phyloP scores from a whole-genome alignment of 2,329 filamentous ascomycete species.

The Aspergillus tubingensis region DNA sequence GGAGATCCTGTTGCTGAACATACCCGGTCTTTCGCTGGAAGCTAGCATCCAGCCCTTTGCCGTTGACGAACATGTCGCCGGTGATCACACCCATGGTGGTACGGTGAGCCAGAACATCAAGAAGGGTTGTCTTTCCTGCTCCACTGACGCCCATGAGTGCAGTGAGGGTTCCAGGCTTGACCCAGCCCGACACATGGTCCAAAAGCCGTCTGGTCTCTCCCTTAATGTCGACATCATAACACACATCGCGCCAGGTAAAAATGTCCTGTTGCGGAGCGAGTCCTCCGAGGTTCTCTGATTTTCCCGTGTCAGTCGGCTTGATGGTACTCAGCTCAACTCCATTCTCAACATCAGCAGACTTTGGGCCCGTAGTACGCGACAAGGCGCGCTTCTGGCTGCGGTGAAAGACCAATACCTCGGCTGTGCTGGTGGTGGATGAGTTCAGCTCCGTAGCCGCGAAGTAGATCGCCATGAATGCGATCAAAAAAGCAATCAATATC shows the following conservation, averaged over 20 bases:
- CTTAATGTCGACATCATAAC: slow-evolving; percentile 53
- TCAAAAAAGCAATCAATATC: slow-evolving; percentile 64
- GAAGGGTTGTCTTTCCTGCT: slow-evolving; percentile 85
- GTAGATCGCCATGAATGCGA: slow-evolving; percentile 64
- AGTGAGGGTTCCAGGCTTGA: slow-evolving; percentile 86
- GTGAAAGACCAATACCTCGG: slow-evolving; percentile 73
- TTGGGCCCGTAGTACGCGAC: slow-evolving; percentile 6
- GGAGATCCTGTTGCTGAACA: slow-evolving; percentile 88
- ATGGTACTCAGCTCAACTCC: background rate
- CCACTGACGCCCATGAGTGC: slow-evolving; percentile 89
- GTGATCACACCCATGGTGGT: slow-evolving; percentile 83
- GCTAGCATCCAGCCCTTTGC: slow-evolving; percentile 61
- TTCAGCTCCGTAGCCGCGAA: slow-evolving; percentile 48
- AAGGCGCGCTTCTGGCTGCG: slow-evolving; percentile 48
- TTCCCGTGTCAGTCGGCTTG: background rate
- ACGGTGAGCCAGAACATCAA: slow-evolving; percentile 81
- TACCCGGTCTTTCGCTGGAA: slow-evolving; percentile 41
- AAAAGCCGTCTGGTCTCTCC: background rate
- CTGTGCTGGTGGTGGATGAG: slow-evolving; percentile 69
- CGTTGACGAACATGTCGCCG: slow-evolving; percentile 81
- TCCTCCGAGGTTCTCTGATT: slow-evolving; percentile 46
- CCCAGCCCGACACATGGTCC: slow-evolving; percentile 63
- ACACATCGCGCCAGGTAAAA: slow-evolving; percentile 79
- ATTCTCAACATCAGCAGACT: slow-evolving; percentile 6
- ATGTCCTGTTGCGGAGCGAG: slow-evolving; percentile 61